Conservation (phyloP, 2,329 filamentous ascomycete species). For the Teratosphaeria zuluensis region DNA sequence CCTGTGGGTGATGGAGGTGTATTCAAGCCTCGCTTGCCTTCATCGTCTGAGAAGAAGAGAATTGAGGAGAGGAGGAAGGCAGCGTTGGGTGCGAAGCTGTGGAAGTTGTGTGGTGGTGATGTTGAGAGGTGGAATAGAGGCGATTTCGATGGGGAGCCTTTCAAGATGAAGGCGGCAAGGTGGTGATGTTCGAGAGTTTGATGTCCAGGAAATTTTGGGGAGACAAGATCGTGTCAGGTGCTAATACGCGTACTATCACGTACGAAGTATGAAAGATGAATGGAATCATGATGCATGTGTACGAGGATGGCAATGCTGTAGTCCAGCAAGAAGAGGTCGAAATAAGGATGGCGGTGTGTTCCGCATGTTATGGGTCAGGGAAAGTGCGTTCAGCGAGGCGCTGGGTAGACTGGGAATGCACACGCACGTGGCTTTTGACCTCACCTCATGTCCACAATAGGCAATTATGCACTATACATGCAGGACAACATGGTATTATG, state of each 20-base stretch:
- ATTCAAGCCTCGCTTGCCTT: slow-evolving; percentile 8
- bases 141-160: slow-evolving; percentile 23
- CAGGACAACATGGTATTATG: neutral
- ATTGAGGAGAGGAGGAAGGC: slow-evolving; percentile 8
- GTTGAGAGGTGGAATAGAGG: slow-evolving; percentile 26
- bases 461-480: neutral
- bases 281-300: neutral
- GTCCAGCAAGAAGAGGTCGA: neutral
- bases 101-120: slow-evolving; percentile 23
- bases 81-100: slow-evolving; percentile 19
- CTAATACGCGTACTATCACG: neutral
- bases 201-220: neutral
- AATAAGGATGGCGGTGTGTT: neutral
- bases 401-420: neutral
- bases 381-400: neutral
- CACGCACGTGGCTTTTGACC: neutral
- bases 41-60: slow-evolving; percentile 9
- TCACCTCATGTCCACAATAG: neutral
- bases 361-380: neutral
- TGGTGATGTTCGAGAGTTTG: slow-evolving; percentile 13
- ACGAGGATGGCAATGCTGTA: no score
- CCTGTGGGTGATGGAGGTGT: slow-evolving; percentile 6
- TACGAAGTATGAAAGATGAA: neutral
- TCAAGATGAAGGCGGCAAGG: slow-evolving; percentile 20
- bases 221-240: neutral